Conservation (phyloP, 306 rosid genomes). For the Mimosa pudica region DNA sequence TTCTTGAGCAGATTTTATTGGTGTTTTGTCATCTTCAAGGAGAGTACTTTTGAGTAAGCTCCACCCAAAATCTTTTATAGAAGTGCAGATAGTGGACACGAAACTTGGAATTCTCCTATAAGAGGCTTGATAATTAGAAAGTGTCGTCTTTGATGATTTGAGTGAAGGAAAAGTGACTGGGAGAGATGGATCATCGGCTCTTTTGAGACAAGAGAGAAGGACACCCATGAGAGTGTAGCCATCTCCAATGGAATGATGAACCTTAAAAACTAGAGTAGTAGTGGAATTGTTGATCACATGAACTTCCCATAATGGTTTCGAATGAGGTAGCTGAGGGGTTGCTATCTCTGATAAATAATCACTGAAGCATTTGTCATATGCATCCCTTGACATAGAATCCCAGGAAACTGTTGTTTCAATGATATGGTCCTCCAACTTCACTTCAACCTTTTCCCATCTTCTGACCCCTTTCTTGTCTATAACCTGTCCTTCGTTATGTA, state of each 20-base stretch:
- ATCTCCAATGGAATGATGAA: conserved; percentile 13
- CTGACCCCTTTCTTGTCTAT: background rate
- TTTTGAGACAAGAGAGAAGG: conserved; percentile 17
- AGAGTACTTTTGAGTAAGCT: conserved; percentile 9
- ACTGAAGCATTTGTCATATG: background rate
- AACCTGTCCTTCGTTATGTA: background rate
- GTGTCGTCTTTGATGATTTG: background rate
- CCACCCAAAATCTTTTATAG: conserved; percentile 23
- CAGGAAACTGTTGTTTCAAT: background rate
- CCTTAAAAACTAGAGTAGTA: conserved; percentile 4
- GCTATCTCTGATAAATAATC: background rate
- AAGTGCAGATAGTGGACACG: background rate
- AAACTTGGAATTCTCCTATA: background rate
- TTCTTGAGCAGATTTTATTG: conserved; percentile 37
- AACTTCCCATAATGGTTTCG: conserved; percentile 25
- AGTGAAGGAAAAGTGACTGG: background rate
- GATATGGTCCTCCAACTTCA: conserved; percentile 11
- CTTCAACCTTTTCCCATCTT: conserved; percentile 7
- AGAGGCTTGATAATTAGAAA: background rate
- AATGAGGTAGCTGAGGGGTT: background rate
- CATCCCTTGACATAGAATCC: background rate
- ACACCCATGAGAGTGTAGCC: conserved; percentile 10
- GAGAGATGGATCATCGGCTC: conserved; percentile 8
- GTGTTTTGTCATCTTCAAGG: conserved; percentile 41
- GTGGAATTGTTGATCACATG: background rate